These are phyloP conservation scores for Astragalus glycyphyllos DNA, from an alignment of 306 rosid species.

Conservation along the genomic window DNA sequence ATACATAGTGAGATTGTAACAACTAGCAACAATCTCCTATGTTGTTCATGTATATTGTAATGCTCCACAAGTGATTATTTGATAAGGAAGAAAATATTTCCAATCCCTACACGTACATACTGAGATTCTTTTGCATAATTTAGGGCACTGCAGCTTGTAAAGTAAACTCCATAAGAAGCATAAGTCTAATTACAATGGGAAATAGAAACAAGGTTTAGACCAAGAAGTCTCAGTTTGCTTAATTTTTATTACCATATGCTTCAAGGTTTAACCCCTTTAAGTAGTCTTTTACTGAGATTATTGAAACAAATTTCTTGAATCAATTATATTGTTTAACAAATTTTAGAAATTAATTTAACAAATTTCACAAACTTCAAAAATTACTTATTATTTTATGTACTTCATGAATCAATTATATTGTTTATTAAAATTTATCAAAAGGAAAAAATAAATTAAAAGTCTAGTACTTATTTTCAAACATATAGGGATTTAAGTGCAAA, in stretches of 20 bases:
- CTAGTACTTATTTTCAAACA: no score
- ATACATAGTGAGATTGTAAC: constrained; percentile 41
- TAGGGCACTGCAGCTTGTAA: constrained; percentile 49
- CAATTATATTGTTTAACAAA: no score
- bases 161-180: constrained; percentile 41
- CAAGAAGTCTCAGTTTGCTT: not conserved
- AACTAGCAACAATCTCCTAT: constrained; percentile 36
- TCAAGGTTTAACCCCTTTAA: no score
- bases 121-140: constrained; percentile 50
- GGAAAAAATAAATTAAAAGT: no score
- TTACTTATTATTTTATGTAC: no score
- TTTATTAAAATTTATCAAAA: no score
- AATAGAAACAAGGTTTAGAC: constrained; percentile 15
- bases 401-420: no score
- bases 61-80: constrained; percentile 38
- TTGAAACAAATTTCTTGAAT: no score
- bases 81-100: constrained; percentile 41
- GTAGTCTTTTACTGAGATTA: no score
- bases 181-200: constrained; percentile 31
- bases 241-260: not conserved
- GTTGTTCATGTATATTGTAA: constrained; percentile 47
- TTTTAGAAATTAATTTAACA: no score
- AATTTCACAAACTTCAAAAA: no score
- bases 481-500: no score
- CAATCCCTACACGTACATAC: constrained; percentile 14